These are phyloP conservation scores for Trichoderma lentiforme DNA, from an alignment of 2,329 filamentous ascomycete species.

Conservation along the genomic window DNA sequence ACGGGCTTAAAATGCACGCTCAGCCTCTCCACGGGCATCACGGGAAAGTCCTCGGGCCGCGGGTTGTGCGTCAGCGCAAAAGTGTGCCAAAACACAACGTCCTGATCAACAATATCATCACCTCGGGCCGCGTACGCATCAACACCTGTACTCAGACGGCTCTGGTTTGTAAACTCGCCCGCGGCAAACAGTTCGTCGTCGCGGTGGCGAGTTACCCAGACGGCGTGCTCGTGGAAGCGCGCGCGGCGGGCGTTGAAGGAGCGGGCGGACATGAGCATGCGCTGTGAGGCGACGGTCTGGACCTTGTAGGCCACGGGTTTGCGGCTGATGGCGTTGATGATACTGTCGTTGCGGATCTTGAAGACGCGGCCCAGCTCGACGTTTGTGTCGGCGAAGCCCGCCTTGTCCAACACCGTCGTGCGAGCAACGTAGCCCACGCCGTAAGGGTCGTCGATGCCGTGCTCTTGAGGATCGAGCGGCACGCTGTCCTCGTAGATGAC, in stretches of 20 bases:
- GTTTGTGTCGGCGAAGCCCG: conserved; percentile 50
- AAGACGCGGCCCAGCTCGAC: conserved; percentile 49
- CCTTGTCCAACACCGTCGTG: conserved; percentile 44
- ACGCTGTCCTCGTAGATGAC: conserved; percentile 49
- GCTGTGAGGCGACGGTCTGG: conserved; percentile 42
- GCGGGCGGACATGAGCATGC: conserved; percentile 43
- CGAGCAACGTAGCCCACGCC: conserved; percentile 59
- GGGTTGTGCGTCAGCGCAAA: conserved; percentile 50
- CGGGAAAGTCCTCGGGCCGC: conserved; percentile 48
- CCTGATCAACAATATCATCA: conserved; percentile 40
- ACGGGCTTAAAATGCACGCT: conserved; percentile 41
- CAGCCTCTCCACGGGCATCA: conserved; percentile 49
- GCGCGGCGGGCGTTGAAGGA: conserved; percentile 43
- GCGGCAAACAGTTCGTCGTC: conserved; percentile 51
- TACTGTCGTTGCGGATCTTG: conserved; percentile 46
- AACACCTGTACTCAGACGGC: conserved; percentile 43
- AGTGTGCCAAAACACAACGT: conserved; percentile 44
- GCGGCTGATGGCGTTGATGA: conserved; percentile 46
- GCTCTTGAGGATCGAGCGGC: conserved; percentile 34
- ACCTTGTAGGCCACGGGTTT: conserved; percentile 50
- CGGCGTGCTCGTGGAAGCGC: conserved; percentile 43
- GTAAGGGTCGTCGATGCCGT: conserved; percentile 54
- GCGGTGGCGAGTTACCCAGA: conserved; percentile 48
- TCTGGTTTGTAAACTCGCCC: conserved; percentile 52
- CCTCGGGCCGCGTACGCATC: conserved; percentile 44